Evolutionary conservation across 2,329 filamentous ascomycete species (phyloP).

Genomic region (Phyllosticta paracitricarpa): DNA sequence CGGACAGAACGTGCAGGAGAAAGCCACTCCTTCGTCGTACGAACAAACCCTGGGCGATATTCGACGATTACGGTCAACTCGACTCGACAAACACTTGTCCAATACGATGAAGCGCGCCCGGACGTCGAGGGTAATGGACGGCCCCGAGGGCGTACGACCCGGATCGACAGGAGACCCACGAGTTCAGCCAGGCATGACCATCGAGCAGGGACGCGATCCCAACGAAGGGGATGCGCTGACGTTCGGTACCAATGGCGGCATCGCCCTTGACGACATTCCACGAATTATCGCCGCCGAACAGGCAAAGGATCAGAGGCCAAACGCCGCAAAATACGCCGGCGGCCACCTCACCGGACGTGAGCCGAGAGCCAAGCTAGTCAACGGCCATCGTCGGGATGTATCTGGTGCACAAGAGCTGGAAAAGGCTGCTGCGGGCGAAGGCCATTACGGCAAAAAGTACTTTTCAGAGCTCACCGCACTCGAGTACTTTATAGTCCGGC

Average conservation of each 20-base stretch:
- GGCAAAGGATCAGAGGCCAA: constrained; percentile 78
- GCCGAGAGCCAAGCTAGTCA: constrained; percentile 57
- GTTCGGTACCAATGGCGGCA: constrained; percentile 71
- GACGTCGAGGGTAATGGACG: constrained; percentile 86
- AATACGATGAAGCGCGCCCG: constrained; percentile 85
- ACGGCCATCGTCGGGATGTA: constrained; percentile 59
- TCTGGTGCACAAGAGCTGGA: constrained; percentile 44
- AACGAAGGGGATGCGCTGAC: constrained; percentile 65
- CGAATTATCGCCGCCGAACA: constrained; percentile 93
- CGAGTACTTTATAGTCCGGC: constrained; percentile 95
- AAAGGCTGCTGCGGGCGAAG: constrained; percentile 39
- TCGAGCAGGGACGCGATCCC: constrained; percentile 69
- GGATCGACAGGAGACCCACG: constrained; percentile 53
- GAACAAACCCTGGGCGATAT: constrained; percentile 96
- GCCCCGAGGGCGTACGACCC: constrained; percentile 63
- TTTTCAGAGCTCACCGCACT: constrained; percentile 93
- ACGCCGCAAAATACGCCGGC: constrained; percentile 65
- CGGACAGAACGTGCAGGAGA: constrained; percentile 45
- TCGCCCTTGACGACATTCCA: constrained; percentile 93
- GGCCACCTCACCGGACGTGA: constrained; percentile 58
- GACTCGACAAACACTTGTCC: constrained; percentile 87
- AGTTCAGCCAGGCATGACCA: constrained; percentile 54
- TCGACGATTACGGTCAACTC: constrained; percentile 78
- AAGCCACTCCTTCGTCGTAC: constrained; percentile 58
- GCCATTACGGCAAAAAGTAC: constrained; percentile 59